Evolutionary conservation across 352 stramenopile genomes (phyloP).

Genomic region (Phytophthora nicotianae): DNA sequence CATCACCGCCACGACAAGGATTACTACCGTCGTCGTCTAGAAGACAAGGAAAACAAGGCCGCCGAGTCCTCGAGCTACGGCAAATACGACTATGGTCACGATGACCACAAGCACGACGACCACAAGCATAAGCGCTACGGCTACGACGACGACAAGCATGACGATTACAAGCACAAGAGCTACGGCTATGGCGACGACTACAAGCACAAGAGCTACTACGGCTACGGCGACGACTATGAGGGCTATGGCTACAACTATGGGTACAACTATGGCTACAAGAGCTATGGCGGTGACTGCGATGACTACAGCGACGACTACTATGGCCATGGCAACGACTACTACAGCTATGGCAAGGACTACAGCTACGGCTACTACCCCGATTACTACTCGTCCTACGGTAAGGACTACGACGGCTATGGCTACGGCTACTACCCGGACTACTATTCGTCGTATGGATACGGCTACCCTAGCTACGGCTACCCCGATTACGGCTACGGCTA

Average conservation of each 20-base stretch:
- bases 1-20: slow-evolving; percentile 17
- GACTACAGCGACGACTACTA: not conserved
- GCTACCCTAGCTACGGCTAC: not conserved
- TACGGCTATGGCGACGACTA: slow-evolving; percentile 4
- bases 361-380: not conserved
- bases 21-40: slow-evolving; percentile 26
- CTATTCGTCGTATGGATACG: not conserved
- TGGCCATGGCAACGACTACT: slow-evolving; percentile 2
- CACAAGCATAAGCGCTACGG: not conserved
- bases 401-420: not conserved
- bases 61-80: slow-evolving; percentile 21
- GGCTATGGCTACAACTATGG: not conserved
- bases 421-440: not conserved
- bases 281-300: not conserved
- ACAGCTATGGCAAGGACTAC: not conserved
- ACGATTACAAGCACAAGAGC: not conserved
- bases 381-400: not conserved
- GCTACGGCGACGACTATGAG: not conserved
- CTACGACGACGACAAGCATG: slow-evolving; percentile 2
- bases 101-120: too few relatives aligned
- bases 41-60: slow-evolving; percentile 20
- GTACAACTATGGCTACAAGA: too few relatives aligned
- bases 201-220: slow-evolving; percentile 4
- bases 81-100: slow-evolving; percentile 5
- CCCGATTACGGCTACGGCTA: not conserved